Base-by-base conservation (phyloP, 139 green algal species). In the Gonium pectorale region DNA sequence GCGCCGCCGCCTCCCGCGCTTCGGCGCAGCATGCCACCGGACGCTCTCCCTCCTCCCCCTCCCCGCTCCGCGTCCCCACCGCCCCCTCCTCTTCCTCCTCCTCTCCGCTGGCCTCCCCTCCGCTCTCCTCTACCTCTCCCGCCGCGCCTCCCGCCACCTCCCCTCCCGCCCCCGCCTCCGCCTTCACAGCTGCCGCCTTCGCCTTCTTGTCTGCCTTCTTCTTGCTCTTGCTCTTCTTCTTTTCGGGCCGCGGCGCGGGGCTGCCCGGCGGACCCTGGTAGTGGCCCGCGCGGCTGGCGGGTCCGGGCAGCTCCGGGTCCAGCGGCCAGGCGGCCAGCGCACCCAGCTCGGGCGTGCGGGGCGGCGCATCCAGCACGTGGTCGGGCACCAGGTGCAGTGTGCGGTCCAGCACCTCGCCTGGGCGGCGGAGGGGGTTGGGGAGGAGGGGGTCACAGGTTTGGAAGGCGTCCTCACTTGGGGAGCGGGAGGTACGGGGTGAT, bases 381-480 rank as follows among this genome's bases (percentile, higher is more conserved):
- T 86, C 64, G 11, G 75, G 43, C 5, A 91, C 35, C 38, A 82
- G 49, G 66, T 86, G 79, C 67, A 91, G 74, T 33, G 88, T 81
- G 5, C 37, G 29, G 75, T 84, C 84, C 44, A 91, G 80, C 33
- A 91, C 77, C 56, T 86, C 74, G 37, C 54, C 75, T 70, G 82
- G 27, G 38, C 29, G 19, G 22, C 3, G 59, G 41, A 33, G 26
- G 29, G 29, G 29, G 17, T 13, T n/a, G 24, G 74, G 27, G 3
- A 33, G 46, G 33, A 51, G 51, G 51, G 4, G 9, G 6, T n/a
- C n/a, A n/a, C n/a, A n/a, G n/a, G n/a, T n/a, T n/a, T n/a, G n/a
- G n/a, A n/a, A n/a, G n/a, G n/a, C n/a, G n/a, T n/a, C n/a, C n/a
- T n/a, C n/a, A n/a, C n/a, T n/a, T n/a, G n/a, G n/a, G n/a, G n/a